phyloP scores from a whole-genome alignment of 352 stramenopile species.

The Aphanomyces invadans region DNA sequence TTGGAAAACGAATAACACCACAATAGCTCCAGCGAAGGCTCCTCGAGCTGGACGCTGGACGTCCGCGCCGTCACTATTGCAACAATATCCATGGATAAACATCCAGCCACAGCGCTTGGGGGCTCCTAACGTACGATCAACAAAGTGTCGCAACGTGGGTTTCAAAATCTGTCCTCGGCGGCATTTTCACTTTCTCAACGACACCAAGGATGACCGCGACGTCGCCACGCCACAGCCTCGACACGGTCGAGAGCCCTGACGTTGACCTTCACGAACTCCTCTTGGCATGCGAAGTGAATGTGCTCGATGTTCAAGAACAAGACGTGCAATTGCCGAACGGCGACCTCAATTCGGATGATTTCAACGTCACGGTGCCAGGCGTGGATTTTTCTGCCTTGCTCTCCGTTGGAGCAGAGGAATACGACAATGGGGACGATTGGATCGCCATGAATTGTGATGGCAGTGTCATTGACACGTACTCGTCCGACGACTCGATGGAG shows the following conservation, averaged over 20 bases:
- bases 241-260: not conserved
- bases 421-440: conserved; percentile 12
- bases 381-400: conserved; percentile 15
- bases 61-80: not conserved
- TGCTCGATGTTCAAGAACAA: no score
- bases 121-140: not conserved
- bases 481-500: not conserved
- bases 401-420: conserved; percentile 10
- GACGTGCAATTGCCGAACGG: not conserved
- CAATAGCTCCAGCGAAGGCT: no score
- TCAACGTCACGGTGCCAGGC: not conserved
- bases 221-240: not conserved
- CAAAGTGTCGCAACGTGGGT: not conserved
- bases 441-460: not conserved
- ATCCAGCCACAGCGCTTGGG: not conserved
- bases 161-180: not conserved
- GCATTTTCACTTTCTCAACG: not conserved
- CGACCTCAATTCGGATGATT: not conserved
- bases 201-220: not conserved
- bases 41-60: no score
- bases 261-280: not conserved
- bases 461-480: conserved; percentile 1
- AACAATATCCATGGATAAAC: not conserved
- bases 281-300: not conserved
- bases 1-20: no score